These are phyloP conservation scores for Phytophthora pistaciae DNA, from an alignment of 352 stramenopile species.

Conservation along the genomic window DNA sequence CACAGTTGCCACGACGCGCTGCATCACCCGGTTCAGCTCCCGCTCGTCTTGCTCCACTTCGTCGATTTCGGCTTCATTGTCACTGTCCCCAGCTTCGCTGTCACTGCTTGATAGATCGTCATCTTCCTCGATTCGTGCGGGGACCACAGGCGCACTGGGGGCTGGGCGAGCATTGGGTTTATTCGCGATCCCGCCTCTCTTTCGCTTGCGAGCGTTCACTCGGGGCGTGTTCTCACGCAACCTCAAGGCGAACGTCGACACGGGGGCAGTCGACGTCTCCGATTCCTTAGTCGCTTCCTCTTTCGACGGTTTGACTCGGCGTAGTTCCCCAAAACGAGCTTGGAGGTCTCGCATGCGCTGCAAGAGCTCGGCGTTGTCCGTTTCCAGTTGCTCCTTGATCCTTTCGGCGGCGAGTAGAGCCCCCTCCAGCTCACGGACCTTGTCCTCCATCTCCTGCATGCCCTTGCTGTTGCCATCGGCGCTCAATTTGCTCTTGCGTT, in stretches of 20 bases:
- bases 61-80: constrained; percentile 35
- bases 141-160: not conserved
- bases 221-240: constrained; percentile 33
- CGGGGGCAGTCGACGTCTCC: constrained; percentile 24
- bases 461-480: constrained; percentile 38
- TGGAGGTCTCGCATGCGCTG: constrained; percentile 61
- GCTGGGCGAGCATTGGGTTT: constrained; percentile 6
- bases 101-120: constrained; percentile 64
- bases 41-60: constrained; percentile 58
- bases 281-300: constrained; percentile 8
- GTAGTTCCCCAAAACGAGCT: constrained; percentile 40
- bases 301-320: constrained; percentile 10
- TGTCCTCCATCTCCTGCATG: constrained; percentile 50
- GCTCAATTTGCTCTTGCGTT: constrained; percentile 34
- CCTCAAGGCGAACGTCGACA: constrained; percentile 53
- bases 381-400: constrained; percentile 50
- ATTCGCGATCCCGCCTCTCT: not conserved
- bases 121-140: constrained; percentile 28
- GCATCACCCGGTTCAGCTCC: constrained; percentile 56
- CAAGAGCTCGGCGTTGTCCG: constrained; percentile 63
- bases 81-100: constrained; percentile 51
- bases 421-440: constrained; percentile 44
- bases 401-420: constrained; percentile 41
- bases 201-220: constrained; percentile 17
- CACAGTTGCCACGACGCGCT: constrained; percentile 57